Conservation (phyloP, 495 filamentous ascomycete genomes). For the Talaromyces liani region DNA sequence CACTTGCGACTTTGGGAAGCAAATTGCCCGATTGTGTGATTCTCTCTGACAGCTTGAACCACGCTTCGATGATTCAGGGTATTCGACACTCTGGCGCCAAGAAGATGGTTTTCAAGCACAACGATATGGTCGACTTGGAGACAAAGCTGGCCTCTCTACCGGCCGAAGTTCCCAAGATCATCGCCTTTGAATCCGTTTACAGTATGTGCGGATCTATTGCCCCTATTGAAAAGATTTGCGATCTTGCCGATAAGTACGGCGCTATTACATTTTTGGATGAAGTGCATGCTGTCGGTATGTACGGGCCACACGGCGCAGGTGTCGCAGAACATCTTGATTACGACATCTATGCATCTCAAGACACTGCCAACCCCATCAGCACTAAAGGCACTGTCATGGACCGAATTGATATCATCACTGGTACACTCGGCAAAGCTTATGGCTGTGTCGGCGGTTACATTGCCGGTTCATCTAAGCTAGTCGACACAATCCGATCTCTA, state of each 20-base stretch:
- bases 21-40: slow-evolving; percentile 96
- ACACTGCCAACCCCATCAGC: slow-evolving; percentile 54
- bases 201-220: slow-evolving; percentile 98
- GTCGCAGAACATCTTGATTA: slow-evolving; percentile 97
- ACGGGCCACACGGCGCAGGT: slow-evolving; percentile 90
- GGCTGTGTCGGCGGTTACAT: slow-evolving; percentile 98
- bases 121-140: slow-evolving; percentile 85
- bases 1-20: slow-evolving; percentile 88
- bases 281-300: slow-evolving; percentile 99
- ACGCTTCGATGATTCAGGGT: slow-evolving; percentile 98
- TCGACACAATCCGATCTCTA: slow-evolving; percentile 92
- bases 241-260: slow-evolving; percentile 94
- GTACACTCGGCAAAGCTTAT: slow-evolving; percentile 94
- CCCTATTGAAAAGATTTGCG: slow-evolving; percentile 90
- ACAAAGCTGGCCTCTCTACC: slow-evolving; percentile 83
- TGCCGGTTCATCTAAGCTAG: slow-evolving; percentile 77
- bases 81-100: slow-evolving; percentile 94
- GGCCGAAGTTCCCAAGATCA: slow-evolving; percentile 83
- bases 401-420: slow-evolving; percentile 94
- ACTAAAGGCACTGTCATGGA: slow-evolving; percentile 83
- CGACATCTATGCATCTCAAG: slow-evolving; percentile 48
- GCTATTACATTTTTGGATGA: slow-evolving; percentile 97
- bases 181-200: slow-evolving; percentile 97
- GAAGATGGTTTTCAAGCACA: slow-evolving; percentile 98
- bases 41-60: slow-evolving; percentile 89